These are phyloP conservation scores for Penicillium sclerotigenum DNA, from an alignment of 2,329 filamentous ascomycete genomes.

Conservation along the genomic window DNA sequence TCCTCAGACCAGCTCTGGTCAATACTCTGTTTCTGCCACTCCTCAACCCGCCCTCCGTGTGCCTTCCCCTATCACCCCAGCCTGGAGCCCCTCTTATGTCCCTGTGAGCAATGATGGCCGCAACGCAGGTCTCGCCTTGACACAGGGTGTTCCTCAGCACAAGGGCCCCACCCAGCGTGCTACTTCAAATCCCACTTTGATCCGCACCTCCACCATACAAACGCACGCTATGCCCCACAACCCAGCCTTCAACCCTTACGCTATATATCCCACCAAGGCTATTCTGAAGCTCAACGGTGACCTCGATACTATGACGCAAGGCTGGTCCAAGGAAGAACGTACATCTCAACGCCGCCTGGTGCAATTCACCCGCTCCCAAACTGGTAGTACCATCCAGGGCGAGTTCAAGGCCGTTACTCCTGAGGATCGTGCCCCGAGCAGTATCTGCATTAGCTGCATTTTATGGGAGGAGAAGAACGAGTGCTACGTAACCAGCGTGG, in stretches of 20 bases:
- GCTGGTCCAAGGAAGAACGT: constrained; percentile 81
- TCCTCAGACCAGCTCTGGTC: constrained; percentile 41
- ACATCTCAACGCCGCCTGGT: constrained; percentile 78
- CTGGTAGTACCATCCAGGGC: constrained; percentile 74
- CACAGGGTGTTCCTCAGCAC: constrained; percentile 35
- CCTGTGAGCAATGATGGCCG: constrained; percentile 45
- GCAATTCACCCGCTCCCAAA: constrained; percentile 79
- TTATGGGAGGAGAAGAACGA: constrained; percentile 90
- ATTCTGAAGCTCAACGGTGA: constrained; percentile 81
- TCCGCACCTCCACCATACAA: constrained; percentile 65
- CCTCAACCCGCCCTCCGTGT: constrained; percentile 47
- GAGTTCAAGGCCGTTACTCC: constrained; percentile 75
- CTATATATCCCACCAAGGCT: constrained; percentile 79
- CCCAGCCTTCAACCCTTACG: constrained; percentile 70
- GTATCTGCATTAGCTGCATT: constrained; percentile 95
- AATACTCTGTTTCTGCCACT: constrained; percentile 42
- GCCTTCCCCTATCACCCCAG: constrained; percentile 48
- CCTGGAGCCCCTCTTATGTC: constrained; percentile 50
- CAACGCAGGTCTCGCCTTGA: constrained; percentile 43
- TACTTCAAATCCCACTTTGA: constrained; percentile 56
- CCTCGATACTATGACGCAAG: constrained; percentile 75
- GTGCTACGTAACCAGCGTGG: constrained; percentile 92
- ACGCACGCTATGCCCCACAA: constrained; percentile 48
- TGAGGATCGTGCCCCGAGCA: constrained; percentile 75
- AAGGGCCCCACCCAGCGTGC: constrained; percentile 46